Conservation (phyloP, 2,329 filamentous ascomycete species). For the Fusarium veterinarium region DNA sequence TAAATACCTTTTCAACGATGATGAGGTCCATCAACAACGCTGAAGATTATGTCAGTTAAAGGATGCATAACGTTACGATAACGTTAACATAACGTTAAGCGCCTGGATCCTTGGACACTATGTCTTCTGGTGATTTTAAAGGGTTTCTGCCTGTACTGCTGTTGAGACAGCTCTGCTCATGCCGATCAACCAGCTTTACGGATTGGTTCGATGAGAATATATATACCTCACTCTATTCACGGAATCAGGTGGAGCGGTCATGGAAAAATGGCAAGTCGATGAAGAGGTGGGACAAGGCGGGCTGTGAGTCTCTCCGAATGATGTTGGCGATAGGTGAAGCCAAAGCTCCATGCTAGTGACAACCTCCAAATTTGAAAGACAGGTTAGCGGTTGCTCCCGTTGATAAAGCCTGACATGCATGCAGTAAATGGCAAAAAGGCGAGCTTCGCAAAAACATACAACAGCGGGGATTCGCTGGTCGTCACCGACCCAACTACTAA, state of each 20-base stretch:
- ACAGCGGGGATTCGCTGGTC: conserved; percentile 1
- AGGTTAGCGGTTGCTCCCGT: accelerated
- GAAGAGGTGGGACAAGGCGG: neutral
- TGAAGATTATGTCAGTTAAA: conserved; percentile 6
- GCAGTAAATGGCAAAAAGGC: neutral
- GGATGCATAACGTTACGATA: neutral
- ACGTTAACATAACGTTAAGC: neutral
- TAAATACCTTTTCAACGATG: neutral
- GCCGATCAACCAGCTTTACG: accelerated
- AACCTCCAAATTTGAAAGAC: neutral
- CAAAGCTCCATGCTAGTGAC: neutral
- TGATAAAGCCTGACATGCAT: accelerated
- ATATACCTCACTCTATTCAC: neutral
- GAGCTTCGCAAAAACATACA: neutral
- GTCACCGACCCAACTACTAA: conserved; percentile 3
- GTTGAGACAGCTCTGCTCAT: no score
- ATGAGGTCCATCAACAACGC: neutral
- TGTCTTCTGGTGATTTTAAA: no score
- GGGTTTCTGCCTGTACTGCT: accelerated
- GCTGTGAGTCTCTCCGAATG: neutral
- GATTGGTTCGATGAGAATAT: neutral
- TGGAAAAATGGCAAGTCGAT: accelerated
- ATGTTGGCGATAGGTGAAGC: accelerated
- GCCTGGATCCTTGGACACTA: accelerated
- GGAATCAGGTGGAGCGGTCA: accelerated